Conservation (phyloP, 345 rosid species). For the Salix viminalis region DNA sequence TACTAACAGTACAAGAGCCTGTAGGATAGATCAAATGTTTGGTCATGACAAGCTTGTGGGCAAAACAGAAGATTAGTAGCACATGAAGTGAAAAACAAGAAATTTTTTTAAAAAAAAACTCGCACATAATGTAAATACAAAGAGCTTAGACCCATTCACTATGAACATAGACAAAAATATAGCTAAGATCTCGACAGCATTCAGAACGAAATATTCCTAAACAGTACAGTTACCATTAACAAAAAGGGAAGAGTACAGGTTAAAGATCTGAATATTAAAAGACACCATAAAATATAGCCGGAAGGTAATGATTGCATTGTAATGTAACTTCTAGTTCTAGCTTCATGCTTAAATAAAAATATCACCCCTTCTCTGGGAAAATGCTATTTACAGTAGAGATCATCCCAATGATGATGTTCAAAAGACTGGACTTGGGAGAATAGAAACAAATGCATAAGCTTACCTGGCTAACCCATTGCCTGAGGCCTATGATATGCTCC, state of each 20-base stretch:
- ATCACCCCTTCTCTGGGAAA: neutral
- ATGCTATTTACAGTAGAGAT: neutral
- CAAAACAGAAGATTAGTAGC: neutral
- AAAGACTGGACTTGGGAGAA: neutral
- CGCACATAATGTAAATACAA: neutral
- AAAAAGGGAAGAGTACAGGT: neutral
- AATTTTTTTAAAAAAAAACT: no score
- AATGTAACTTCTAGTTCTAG: neutral
- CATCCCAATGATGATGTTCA: neutral
- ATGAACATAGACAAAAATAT: neutral
- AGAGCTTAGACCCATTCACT: neutral
- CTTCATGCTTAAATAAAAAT: neutral
- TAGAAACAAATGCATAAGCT: neutral
- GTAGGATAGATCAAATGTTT: neutral
- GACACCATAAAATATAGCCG: no score
- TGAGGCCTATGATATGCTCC: constrained; percentile 87
- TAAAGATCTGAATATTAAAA: no score
- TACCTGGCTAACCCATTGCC: constrained; percentile 99
- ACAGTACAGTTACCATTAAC: neutral
- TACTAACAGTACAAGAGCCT: neutral
- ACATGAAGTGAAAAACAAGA: neutral
- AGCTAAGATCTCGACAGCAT: neutral
- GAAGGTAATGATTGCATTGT: neutral
- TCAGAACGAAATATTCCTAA: neutral
- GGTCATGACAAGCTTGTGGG: neutral